Evolutionary conservation across 2,329 filamentous ascomycete species (phyloP), one percentile per base, ranked within the genome.

Genomic region (Penicillium sp.): DNA sequence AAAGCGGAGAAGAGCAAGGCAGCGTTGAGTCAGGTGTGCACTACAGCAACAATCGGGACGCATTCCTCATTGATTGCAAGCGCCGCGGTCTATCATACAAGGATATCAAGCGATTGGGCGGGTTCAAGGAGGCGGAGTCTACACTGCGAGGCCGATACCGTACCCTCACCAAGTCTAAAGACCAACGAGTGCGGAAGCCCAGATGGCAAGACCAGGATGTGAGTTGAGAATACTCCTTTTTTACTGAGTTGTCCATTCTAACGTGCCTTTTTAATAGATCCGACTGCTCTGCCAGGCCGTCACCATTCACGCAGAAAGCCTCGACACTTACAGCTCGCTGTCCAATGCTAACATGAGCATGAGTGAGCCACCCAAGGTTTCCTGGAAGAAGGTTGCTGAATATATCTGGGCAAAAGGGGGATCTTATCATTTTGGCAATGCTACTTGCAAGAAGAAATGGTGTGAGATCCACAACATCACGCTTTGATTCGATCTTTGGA

Each of bases 381-480:
- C 81, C 0, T 86, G 84, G 84, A 84, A 84, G 71, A 78, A 77
- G 52, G 78, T 86, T 23, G 77, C 79, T 1, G 77, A 82, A 32
- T 80, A 78, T 58, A 84, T 87, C 52, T 68, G 65, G 58, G 63
- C 69, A 4, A 66, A 80, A 42, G 81, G 82, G 3, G 82, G 82
- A 8, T 79, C 78, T 3, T 86, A 86, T 64, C 75, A 76, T 34
- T 86, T 86, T 63, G 83, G 82, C 3, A 81, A 83, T 60, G 78
- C 82, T 2, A 86, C 84, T 0, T 85, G 82, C 63, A 84, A 85
- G 68, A 84, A 82, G 71, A 85, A 84, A 71, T 86, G 82, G 79
- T 68, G 75, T 16, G 79, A 84, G 65, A 62, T 80, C 18, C 62
- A 73, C 47, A 57, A 58, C 16, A 56, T 67, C 18, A 63, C 54